phyloP scores from a whole-genome alignment of 2,329 filamentous ascomycete genomes.

The Verticillium nubilum region DNA sequence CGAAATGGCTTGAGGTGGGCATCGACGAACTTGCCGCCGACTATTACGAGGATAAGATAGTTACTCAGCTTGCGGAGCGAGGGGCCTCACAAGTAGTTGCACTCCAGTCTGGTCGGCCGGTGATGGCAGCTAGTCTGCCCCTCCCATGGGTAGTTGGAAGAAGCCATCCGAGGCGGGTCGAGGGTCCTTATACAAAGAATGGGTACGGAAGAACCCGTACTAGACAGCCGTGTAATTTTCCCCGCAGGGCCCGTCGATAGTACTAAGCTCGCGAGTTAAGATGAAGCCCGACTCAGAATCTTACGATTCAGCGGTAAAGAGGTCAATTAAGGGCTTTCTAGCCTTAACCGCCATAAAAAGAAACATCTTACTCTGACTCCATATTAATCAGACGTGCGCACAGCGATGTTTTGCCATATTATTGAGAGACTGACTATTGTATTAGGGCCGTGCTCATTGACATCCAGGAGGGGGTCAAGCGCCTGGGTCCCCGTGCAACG shows the following conservation, averaged over 20 bases:
- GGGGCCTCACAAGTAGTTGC: slow-evolving; percentile 87
- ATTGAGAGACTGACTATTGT: background rate
- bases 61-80: background rate
- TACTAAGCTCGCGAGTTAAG: background rate
- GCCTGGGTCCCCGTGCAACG: background rate
- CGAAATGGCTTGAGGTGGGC: slow-evolving; percentile 95
- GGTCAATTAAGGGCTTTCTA: slow-evolving; percentile 17
- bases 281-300: too few species aligned
- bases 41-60: background rate
- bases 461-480: background rate
- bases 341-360: slow-evolving; percentile 20
- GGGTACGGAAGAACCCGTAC: slow-evolving; percentile 55
- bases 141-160: slow-evolving; percentile 79
- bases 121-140: slow-evolving; percentile 73
- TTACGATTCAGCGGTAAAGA: too few species aligned
- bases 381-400: slow-evolving; percentile 23
- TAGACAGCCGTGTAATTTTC: slow-evolving; percentile 44
- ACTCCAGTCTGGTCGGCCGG: slow-evolving; percentile 93
- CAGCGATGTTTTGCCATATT: background rate
- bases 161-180: slow-evolving; percentile 65
- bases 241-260: slow-evolving; percentile 24
- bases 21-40: slow-evolving; percentile 84
- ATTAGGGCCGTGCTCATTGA: background rate
- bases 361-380: slow-evolving; percentile 21
- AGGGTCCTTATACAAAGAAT: slow-evolving; percentile 66